Conservation (phyloP, 2,329 filamentous ascomycete genomes). For the Cordyceps militaris region DNA sequence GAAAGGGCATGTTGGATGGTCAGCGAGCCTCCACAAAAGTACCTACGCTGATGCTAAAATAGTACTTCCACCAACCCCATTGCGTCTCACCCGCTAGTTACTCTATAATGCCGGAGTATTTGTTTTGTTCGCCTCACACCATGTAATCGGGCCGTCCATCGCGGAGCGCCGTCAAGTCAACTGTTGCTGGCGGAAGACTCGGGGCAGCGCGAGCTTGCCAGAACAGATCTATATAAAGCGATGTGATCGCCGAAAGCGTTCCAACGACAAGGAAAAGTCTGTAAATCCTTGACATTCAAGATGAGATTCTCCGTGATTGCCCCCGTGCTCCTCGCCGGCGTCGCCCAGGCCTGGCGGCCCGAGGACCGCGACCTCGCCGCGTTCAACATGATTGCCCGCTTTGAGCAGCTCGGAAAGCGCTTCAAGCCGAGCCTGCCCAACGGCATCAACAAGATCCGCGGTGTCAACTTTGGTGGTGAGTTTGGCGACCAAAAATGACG, state of each 20-base stretch:
- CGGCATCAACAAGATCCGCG: slow-evolving; percentile 36
- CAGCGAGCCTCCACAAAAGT: not conserved
- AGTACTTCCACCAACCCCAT: slow-evolving; percentile 11
- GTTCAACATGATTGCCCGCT: slow-evolving; percentile 27
- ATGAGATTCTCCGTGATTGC: slow-evolving; percentile 22
- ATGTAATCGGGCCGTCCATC: slow-evolving; percentile 9
- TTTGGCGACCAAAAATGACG: not conserved
- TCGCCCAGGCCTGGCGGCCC: slow-evolving; percentile 23
- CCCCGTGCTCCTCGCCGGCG: slow-evolving; percentile 18
- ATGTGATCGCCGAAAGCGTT: not conserved
- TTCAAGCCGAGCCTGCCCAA: slow-evolving; percentile 22
- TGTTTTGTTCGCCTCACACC: not conserved
- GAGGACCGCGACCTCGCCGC: slow-evolving; percentile 25
- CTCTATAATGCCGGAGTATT: not conserved
- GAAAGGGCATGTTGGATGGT: not conserved
- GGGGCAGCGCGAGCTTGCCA: not conserved
- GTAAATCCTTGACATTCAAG: not conserved
- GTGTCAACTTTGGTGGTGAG: slow-evolving; percentile 45
- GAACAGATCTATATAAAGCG: not conserved
- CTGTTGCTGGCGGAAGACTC: not conserved
- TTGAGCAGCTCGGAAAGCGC: slow-evolving; percentile 26
- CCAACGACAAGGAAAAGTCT: not conserved
- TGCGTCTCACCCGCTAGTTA: not conserved
- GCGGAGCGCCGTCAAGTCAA: not conserved
- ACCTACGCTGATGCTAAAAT: slow-evolving; percentile 8